Base-by-base conservation (phyloP, 2,329 filamentous ascomycete genomes). In the Acephala macrosclerotiorum region DNA sequence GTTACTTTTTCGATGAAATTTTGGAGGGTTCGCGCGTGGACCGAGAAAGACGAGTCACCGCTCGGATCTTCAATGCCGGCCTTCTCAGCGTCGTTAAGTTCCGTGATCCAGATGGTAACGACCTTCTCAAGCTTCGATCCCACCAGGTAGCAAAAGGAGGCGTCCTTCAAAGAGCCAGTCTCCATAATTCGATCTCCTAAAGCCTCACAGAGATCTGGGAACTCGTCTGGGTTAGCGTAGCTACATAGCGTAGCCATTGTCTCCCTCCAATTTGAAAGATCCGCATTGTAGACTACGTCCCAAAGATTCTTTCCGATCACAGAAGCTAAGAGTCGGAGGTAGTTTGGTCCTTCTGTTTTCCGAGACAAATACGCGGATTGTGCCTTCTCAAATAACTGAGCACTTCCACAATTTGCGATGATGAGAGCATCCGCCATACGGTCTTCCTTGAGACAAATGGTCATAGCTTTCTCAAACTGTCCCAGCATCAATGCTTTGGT, bases 81-180 rank as follows among this genome's bases (percentile, higher is more conserved):
- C 73, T 91, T 87, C 78, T 97, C 94, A 26, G 89, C 87, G 79
- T 98, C 94, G 71, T 93, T 87, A 18, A 98, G 87, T 79, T 98
- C 94, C 59, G 91, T 85, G 61, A 95, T 90, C 96, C 96, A 99
- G 75, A 98, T 97, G 40, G 86, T 86, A 55, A 98, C 92, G 26
- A 98, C 95, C 85, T 99, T 99, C 79, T 99, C 95, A 4, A 99
- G 85, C 81, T 97, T 98, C 20, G 95, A 97, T 66, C 96, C 95
- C 53, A 95, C 94, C 67, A 99, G 83, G 79, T 94, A 99, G 80
- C 96, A 99, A 85, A 99, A 97, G 0, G 93, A 94, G 38, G 96
- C 96, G 78, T 99, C 93, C 77, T 97, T 95, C 68, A 93, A 87
- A 45, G 89, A 86, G 25, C 87, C 87, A n/a, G 82, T 82, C 75